Evolutionary conservation across 305 asterid genomes (phyloP), one percentile per base, ranked within the genome.

Genomic region (Fraxinus floribunda): DNA sequence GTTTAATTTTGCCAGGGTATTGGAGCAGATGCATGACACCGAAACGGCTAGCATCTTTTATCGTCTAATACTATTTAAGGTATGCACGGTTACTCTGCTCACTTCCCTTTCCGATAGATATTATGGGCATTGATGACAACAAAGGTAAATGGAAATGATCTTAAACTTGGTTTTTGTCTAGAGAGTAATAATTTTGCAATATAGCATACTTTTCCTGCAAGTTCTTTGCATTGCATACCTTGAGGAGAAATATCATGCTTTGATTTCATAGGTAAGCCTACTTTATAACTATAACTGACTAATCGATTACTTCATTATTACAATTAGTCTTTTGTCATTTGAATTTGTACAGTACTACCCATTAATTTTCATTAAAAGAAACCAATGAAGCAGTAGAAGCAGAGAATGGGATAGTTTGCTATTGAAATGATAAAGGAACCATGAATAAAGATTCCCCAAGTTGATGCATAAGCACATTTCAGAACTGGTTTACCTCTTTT

Each of bases 61-160:
- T 83, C 98, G 97, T 57, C 92, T 94, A 75, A 96, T 96, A 84
- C 74, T 92, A 62, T 94, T 88, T 84, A 94, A 96, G 99, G 98
- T 94, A 92, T 82, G 84, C 32, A 15, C 20, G 74, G 49, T 22
- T 49, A 85, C 75, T 75, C 75, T 68, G 35, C 24, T 78, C 75
- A 7, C 75, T 87, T 75, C 79, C 70, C 70, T 66, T 76, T 74
- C 64, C 83, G 64, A 73, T 76, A 62, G 78, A 75, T 77, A 38
- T 60, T 81, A 76, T 32, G 55, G 76, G 29, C 68, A 41, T 70
- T 79, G 78, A 39, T 71, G 68, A 35, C 35, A 3, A 70, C 80
- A 39, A 38, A 39, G 7, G 49, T 36, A 18, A 34, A 73, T 73
- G 70, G 60, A 64, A 46, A 55, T 77, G 35, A 6, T 78, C 73